Conservation (phyloP, 441 rosid genomes). For the Erodium moschatum region DNA sequence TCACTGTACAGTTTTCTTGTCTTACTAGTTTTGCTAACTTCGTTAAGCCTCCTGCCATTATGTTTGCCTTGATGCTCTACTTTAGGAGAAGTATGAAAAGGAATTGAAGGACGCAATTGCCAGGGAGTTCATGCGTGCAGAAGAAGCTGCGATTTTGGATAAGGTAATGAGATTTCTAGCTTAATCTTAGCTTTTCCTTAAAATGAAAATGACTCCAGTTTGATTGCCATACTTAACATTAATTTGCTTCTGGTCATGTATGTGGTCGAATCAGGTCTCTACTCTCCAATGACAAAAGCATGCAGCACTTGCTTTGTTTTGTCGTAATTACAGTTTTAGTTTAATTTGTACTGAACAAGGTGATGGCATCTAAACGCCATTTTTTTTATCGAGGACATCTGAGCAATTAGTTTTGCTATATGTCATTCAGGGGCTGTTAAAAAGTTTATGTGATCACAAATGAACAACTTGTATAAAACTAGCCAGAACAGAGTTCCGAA, state of each 20-base stretch:
- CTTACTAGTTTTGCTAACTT: constrained; percentile 9
- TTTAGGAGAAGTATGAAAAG: constrained; percentile 82
- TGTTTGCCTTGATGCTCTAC: constrained; percentile 14
- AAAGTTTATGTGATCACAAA: no score
- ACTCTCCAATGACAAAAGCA: not conserved
- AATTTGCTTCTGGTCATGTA: not conserved
- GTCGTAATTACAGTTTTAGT: not conserved
- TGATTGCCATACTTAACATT: not conserved
- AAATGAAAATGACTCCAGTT: not conserved
- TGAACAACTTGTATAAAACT: no score
- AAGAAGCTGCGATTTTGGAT: constrained; percentile 90
- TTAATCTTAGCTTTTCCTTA: not conserved
- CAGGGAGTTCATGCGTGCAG: constrained; percentile 82
- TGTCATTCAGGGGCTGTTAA: not conserved
- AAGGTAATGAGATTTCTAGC: constrained; percentile 45
- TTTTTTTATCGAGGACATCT: not conserved
- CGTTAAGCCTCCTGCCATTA: constrained; percentile 4
- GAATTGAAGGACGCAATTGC: constrained; percentile 82
- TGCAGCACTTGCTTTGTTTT: not conserved
- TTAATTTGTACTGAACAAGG: not conserved
- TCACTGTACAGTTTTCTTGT: not conserved
- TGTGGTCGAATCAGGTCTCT: not conserved
- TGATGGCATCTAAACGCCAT: not conserved
- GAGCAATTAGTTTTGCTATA: not conserved
- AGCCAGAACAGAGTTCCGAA: no score